Evolutionary conservation across 2,329 filamentous ascomycete species (phyloP), one percentile per base, ranked within the genome.

Genomic region (Tothia fuscella): DNA sequence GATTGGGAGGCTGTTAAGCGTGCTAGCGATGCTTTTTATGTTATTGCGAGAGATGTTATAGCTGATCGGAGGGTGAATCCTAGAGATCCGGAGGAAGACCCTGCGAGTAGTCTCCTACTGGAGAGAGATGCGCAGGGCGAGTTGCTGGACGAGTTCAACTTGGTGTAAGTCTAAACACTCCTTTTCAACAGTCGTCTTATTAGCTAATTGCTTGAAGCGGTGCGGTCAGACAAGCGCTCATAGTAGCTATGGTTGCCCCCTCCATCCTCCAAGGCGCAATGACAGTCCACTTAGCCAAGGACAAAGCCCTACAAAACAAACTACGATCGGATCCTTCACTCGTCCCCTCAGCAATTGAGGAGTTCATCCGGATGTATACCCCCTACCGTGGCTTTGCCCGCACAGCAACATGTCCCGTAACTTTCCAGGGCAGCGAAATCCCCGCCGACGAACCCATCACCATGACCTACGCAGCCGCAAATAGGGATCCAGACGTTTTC

Each of bases 201-300:
- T 17, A 35, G 35, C 35, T 38, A 21, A 38, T 12, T 10, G 21
- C 20, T 14, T 10, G 10, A 12, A 34, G 26, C 6, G 38, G 30
- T 22, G 38, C 30, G 12, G 21, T 49, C 4, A 33, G 47, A 9
- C 47, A 49, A 33, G 42, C 29, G 21, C 34, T 49, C 6, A 45
- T 49, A 6, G 47, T 49, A 3, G 46, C 45, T 19, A 46, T 49
- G 43, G 46, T 49, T 13, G 46, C 47, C 3, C 47, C 47, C 12
- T 39, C 43, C 21, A 45, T 49, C 20, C 33, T 49, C 25, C 35
- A 46, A 25, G 46, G 43, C 17, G 38, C 29, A 13, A 49, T 49
- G 14, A 20, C 22, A 9, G 22, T 20, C 3, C 47, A 49, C 22
- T 42, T 48, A 16, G 31, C 46, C 4, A 19, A 24, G 13, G 41